Evolutionary conservation across 2,329 filamentous ascomycete genomes (phyloP).

Genomic region (Chrysoporthe puriensis): DNA sequence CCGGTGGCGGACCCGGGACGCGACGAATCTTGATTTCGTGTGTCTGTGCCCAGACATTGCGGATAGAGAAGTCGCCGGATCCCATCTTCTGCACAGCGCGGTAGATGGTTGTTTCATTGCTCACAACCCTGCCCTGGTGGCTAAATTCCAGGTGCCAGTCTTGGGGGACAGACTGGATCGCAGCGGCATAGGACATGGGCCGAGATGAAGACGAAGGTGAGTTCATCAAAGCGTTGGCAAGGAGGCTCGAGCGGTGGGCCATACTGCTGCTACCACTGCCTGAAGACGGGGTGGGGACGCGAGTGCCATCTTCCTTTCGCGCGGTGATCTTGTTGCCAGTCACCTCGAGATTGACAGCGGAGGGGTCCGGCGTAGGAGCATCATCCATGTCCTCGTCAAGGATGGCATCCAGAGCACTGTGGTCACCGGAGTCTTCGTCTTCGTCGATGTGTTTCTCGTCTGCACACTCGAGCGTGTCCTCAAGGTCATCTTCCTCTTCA

Average conservation of each 20-base stretch:
- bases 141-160: constrained; percentile 99
- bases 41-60: constrained; percentile 86
- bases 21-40: constrained; percentile 92
- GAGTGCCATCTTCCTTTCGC: constrained; percentile 87
- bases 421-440: constrained; percentile 67
- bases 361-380: constrained; percentile 72
- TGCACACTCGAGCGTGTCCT: constrained; percentile 84
- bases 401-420: constrained; percentile 76
- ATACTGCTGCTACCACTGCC: constrained; percentile 39
- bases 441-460: constrained; percentile 85
- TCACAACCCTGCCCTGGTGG: constrained; percentile 79
- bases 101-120: constrained; percentile 94
- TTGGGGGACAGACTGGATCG: constrained; percentile 77
- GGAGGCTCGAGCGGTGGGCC: constrained; percentile 46
- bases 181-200: constrained; percentile 81
- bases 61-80: constrained; percentile 66
- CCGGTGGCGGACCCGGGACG: constrained; percentile 79
- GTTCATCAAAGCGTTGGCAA: constrained; percentile 45
- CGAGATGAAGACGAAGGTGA: constrained; percentile 60
- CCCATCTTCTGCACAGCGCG: constrained; percentile 78
- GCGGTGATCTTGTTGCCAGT: constrained; percentile 88
- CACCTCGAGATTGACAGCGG: constrained; percentile 89
- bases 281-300: constrained; percentile 72
- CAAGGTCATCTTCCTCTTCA: constrained; percentile 62
- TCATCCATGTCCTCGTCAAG: constrained; percentile 84